These are phyloP conservation scores for Leccinum fibrillosum DNA, from an alignment of 768 basidiomycete species.

Conservation along the genomic window DNA sequence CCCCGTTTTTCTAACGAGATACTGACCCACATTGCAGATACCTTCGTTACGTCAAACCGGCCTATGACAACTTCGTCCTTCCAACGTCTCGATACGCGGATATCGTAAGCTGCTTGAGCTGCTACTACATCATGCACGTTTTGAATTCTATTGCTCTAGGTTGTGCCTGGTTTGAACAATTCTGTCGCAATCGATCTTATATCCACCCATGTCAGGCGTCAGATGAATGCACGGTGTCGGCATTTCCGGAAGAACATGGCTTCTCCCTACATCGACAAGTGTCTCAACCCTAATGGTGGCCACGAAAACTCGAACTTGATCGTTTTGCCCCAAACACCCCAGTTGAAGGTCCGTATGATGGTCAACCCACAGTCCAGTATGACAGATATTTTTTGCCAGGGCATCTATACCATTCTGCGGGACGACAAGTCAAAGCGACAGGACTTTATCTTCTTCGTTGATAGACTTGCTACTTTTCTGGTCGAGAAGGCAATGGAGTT, in stretches of 20 bases:
- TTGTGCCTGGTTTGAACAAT: constrained; percentile 94
- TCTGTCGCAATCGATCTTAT: constrained; percentile 90
- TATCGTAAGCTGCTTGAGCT: constrained; percentile 50
- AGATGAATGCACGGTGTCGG: constrained; percentile 76
- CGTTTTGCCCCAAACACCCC: constrained; percentile 74
- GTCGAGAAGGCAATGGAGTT: constrained; percentile 81
- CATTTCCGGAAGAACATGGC: constrained; percentile 76
- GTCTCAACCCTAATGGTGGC: constrained; percentile 34
- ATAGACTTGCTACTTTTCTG: constrained; percentile 80
- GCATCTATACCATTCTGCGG: constrained; percentile 85
- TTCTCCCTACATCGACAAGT: constrained; percentile 38
- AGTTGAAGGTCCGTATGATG: constrained; percentile 58
- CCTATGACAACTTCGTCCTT: constrained; percentile 90
- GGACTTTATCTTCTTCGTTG: constrained; percentile 92
- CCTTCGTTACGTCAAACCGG: constrained; percentile 91
- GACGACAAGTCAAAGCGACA: constrained; percentile 66
- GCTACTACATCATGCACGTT: neutral
- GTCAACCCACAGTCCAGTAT: neutral
- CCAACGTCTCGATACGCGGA: constrained; percentile 88
- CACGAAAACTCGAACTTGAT: constrained; percentile 53
- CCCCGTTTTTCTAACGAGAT: neutral
- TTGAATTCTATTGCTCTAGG: constrained; percentile 44
- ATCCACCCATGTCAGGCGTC: constrained; percentile 81
- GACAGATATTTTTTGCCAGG: constrained; percentile 42
- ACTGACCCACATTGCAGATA: constrained; percentile 50